phyloP scores from a whole-genome alignment of 2,329 filamentous ascomycete species.

The Neonectria hederae region DNA sequence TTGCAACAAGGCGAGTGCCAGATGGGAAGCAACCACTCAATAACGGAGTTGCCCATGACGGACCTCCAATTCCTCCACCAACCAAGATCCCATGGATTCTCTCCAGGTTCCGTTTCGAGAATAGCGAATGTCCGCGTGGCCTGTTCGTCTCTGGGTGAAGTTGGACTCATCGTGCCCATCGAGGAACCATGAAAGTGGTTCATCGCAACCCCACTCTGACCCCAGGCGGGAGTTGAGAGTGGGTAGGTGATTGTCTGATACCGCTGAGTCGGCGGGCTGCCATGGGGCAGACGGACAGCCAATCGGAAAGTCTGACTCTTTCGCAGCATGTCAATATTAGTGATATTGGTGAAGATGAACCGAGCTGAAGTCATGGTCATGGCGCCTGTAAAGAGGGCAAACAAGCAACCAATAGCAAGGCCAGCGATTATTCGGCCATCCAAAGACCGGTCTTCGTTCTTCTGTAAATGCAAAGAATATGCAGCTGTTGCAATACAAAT shows the following conservation, averaged over 20 bases:
- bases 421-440: constrained; percentile 73
- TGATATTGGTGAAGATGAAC: constrained; percentile 77
- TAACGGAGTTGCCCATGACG: constrained; percentile 76
- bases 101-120: constrained; percentile 74
- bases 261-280: constrained; percentile 51
- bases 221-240: constrained; percentile 46
- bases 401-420: constrained; percentile 74
- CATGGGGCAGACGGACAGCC: constrained; percentile 74
- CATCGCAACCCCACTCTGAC: constrained; percentile 15
- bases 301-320: constrained; percentile 73
- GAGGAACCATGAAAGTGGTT: constrained; percentile 17
- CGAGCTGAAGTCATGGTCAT: constrained; percentile 80
- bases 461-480: constrained; percentile 68
- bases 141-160: constrained; percentile 52
- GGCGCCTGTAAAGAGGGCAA: constrained; percentile 79
- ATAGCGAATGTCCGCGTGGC: constrained; percentile 80
- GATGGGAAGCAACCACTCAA: constrained; percentile 86
- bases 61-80: constrained; percentile 75
- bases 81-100: constrained; percentile 89
- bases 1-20: constrained; percentile 77
- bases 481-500: constrained; percentile 71
- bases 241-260: constrained; percentile 69
- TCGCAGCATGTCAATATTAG: constrained; percentile 83
- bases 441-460: constrained; percentile 48
- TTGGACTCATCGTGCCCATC: constrained; percentile 27